Percentiles rank a stretch among this genome's conserved stretches.
phyloP scores from a whole-genome alignment of 1,284 basidiomycete genomes.

The Tilletia walkeri region DNA sequence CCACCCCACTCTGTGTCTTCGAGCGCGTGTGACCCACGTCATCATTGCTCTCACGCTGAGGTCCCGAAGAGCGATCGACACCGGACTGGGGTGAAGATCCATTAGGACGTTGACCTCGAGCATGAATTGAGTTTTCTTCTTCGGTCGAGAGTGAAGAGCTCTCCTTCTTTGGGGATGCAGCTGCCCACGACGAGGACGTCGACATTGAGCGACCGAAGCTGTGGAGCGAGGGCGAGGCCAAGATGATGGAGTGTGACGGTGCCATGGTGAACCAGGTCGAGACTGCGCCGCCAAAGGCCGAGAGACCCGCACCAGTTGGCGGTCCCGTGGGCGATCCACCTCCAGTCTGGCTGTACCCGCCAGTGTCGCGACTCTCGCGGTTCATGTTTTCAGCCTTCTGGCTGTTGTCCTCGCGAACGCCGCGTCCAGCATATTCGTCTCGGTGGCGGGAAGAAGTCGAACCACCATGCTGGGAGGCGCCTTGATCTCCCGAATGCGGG shows the following conservation, averaged over 20 bases:
- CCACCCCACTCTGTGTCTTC: background rate
- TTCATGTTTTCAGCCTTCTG: background rate
- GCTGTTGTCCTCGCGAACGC: background rate
- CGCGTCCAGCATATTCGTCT: background rate
- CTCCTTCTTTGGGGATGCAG: background rate
- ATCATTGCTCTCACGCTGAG: background rate
- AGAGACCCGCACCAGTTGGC: too few relatives aligned
- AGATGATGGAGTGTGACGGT: background rate
- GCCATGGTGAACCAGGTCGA: too few relatives aligned
- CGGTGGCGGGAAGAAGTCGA: background rate
- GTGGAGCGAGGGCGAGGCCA: background rate
- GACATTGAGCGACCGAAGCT: background rate
- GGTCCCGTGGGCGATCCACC: too few relatives aligned
- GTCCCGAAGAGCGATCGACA: background rate
- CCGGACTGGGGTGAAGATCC: slow-evolving; percentile 4
- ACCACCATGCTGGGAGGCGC: background rate
- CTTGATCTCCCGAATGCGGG: background rate
- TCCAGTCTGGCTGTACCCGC: slow-evolving; percentile 1
- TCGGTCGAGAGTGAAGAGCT: background rate
- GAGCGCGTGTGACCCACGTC: background rate
- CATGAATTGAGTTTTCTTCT: background rate
- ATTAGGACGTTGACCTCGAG: background rate
- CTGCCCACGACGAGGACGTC: background rate
- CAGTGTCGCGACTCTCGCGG: background rate
- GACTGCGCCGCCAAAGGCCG: too few relatives aligned